A percentile compares a stretch with the other conserved stretches of the same genome.
These are phyloP conservation scores for Wallacemonas collosoma DNA, from an alignment of 208 protist genomes.

Conservation along the genomic window DNA sequence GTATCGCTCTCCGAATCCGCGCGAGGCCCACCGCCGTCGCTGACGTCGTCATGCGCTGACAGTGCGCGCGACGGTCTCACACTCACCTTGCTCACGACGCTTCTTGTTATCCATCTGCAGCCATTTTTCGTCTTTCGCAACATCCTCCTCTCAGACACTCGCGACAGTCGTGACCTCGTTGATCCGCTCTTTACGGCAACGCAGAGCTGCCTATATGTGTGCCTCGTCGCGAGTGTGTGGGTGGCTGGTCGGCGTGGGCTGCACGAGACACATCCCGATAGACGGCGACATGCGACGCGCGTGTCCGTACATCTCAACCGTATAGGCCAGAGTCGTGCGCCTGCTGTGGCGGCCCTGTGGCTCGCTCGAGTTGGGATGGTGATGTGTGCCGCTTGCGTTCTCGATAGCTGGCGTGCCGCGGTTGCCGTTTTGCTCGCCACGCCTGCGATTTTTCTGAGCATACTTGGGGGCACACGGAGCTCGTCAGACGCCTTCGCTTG, in stretches of 20 bases:
- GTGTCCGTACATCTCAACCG: not conserved
- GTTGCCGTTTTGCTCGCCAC: not conserved
- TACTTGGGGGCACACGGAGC: not conserved
- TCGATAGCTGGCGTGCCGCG: slow-evolving; percentile 1
- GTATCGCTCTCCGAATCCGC: too few relatives aligned
- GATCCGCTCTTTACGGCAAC: slow-evolving; percentile 6
- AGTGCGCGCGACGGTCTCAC: not conserved
- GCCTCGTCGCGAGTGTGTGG: slow-evolving; percentile 5
- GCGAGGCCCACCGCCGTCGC: too few relatives aligned
- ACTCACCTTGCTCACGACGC: slow-evolving; percentile 26
- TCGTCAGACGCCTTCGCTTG: not conserved
- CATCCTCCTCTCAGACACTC: slow-evolving; percentile 26
- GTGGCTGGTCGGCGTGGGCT: not conserved
- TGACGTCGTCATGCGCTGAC: too few relatives aligned
- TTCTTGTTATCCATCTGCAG: slow-evolving; percentile 34
- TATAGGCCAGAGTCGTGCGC: not conserved
- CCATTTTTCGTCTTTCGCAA: slow-evolving; percentile 53
- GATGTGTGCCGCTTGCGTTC: not conserved
- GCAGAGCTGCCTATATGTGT: slow-evolving; percentile 23
- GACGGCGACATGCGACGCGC: not conserved
- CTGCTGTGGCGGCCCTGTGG: not conserved
- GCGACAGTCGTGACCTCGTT: slow-evolving; percentile 19
- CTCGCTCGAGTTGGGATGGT: not conserved
- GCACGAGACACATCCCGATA: not conserved
- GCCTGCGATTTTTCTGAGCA: not conserved